phyloP scores from a whole-genome alignment of 2,329 filamentous ascomycete species.

The Monosporascus sp. region DNA sequence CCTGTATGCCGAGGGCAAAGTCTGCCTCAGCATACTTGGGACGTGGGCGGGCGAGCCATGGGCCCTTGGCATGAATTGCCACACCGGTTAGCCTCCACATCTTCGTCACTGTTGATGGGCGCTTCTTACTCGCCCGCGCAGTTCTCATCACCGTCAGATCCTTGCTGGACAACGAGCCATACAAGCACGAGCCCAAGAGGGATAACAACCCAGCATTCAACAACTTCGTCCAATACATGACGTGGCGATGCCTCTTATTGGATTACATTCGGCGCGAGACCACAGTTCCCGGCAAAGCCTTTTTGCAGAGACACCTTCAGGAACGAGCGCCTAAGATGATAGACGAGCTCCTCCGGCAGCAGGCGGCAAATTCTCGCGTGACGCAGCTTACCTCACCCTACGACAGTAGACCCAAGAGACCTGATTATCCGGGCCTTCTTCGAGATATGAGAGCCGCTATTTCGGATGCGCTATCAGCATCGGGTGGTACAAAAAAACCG shows the following conservation, averaged over 20 bases:
- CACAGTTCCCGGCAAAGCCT: neutral
- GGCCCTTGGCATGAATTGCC: constrained; percentile 6
- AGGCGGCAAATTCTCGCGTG: neutral
- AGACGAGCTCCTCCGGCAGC: neutral
- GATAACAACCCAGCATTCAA: constrained; percentile 4
- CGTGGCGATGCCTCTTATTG: constrained; percentile 6
- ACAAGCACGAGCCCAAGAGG: constrained; percentile 9
- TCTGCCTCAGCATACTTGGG: constrained; percentile 11
- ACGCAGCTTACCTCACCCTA: neutral
- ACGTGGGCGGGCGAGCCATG: constrained; percentile 12
- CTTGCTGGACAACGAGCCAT: constrained; percentile 11
- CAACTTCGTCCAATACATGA: constrained; percentile 2
- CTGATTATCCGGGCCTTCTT: neutral
- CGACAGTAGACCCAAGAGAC: neutral
- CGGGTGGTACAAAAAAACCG: neutral
- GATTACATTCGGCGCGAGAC: constrained; percentile 1
- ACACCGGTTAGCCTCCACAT: constrained; percentile 3
- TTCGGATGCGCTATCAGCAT: neutral
- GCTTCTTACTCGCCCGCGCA: neutral
- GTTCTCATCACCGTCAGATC: constrained; percentile 11
- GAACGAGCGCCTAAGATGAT: neutral
- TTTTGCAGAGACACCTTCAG: neutral
- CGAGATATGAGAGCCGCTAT: neutral
- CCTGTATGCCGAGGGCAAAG: constrained; percentile 10
- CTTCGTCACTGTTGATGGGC: neutral